A percentile compares a stretch with the other conserved stretches of the same genome.
Conservation (phyloP, 1,284 basidiomycete genomes). For the Irpex sp. region DNA sequence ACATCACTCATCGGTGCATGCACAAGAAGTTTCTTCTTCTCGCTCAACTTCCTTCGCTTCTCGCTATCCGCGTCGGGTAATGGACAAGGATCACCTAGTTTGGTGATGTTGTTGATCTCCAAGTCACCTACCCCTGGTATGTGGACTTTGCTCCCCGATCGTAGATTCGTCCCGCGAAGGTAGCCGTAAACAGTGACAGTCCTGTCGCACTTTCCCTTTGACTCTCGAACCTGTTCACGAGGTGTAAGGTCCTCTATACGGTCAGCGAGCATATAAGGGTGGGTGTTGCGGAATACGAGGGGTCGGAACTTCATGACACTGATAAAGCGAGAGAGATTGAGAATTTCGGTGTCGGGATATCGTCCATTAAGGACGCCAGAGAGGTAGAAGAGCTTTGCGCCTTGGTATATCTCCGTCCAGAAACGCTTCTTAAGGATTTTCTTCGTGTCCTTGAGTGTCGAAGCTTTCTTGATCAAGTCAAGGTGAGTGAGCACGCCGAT, state of each 20-base stretch:
- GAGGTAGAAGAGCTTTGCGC: slow-evolving; percentile 97
- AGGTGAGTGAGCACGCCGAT: slow-evolving; percentile 96
- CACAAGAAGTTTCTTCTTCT: slow-evolving; percentile 90
- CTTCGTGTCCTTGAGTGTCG: slow-evolving; percentile 87
- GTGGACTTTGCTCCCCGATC: slow-evolving; percentile 83
- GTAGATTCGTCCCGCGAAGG: slow-evolving; percentile 87
- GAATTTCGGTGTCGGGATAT: slow-evolving; percentile 96
- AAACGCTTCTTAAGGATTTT: slow-evolving; percentile 98
- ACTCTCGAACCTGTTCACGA: slow-evolving; percentile 74
- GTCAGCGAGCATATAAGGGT: slow-evolving; percentile 96
- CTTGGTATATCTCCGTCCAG: slow-evolving; percentile 99
- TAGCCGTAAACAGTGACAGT: slow-evolving; percentile 95
- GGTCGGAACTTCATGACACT: slow-evolving; percentile 99
- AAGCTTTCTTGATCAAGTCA: slow-evolving; percentile 93
- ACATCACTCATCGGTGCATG: slow-evolving; percentile 99
- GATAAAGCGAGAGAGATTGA: slow-evolving; percentile 95
- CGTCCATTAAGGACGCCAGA: slow-evolving; percentile 97
- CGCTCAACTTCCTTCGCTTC: slow-evolving; percentile 88
- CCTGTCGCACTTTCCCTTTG: slow-evolving; percentile 86
- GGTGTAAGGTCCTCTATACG: slow-evolving; percentile 94
- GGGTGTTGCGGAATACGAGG: slow-evolving; percentile 91
- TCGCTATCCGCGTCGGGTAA: slow-evolving; percentile 91
- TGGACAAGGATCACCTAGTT: slow-evolving; percentile 91
- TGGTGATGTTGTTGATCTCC: slow-evolving; percentile 69
- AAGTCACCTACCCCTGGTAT: slow-evolving; percentile 94